phyloP scores from a whole-genome alignment of 2,329 filamentous ascomycete genomes.

The Ophiosphaerella korrae region DNA sequence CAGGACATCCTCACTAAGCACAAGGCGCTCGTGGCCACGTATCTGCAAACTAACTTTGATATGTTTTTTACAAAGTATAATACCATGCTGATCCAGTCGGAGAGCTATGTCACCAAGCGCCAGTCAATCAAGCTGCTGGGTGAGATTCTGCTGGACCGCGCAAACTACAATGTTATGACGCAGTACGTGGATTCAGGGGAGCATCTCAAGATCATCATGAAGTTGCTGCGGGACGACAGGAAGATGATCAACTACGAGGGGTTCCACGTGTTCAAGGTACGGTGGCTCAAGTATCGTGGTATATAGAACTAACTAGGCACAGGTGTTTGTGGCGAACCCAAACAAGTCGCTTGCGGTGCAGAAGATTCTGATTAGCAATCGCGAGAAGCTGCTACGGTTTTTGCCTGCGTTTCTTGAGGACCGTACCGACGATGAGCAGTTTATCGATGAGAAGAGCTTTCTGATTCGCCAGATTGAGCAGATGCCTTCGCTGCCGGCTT shows the following conservation, averaged over 20 bases:
- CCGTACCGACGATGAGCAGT: constrained; percentile 95
- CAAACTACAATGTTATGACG: constrained; percentile 98
- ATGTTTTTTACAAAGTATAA: constrained; percentile 94
- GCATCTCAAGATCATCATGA: constrained; percentile 98
- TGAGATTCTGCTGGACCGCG: constrained; percentile 89
- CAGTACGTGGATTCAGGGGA: constrained; percentile 93
- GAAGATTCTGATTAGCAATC: constrained; percentile 94
- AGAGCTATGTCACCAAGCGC: constrained; percentile 95
- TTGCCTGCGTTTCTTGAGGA: constrained; percentile 91
- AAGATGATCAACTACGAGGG: constrained; percentile 99
- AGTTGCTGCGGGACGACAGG: constrained; percentile 88
- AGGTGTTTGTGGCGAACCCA: constrained; percentile 97
- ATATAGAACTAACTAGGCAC: background rate
- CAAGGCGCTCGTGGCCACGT: constrained; percentile 87
- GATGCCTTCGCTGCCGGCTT: constrained; percentile 41
- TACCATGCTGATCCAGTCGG: constrained; percentile 81
- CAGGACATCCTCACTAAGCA: constrained; percentile 94
- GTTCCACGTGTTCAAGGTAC: constrained; percentile 95
- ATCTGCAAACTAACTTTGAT: constrained; percentile 87
- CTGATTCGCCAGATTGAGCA: constrained; percentile 87
- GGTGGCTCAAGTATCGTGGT: background rate
- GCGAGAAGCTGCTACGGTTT: constrained; percentile 87
- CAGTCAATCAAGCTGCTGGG: constrained; percentile 97
- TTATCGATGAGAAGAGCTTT: constrained; percentile 97
- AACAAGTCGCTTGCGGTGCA: constrained; percentile 97